Conservation (phyloP, 2,329 filamentous ascomycete genomes). For the Didymella pinodella region DNA sequence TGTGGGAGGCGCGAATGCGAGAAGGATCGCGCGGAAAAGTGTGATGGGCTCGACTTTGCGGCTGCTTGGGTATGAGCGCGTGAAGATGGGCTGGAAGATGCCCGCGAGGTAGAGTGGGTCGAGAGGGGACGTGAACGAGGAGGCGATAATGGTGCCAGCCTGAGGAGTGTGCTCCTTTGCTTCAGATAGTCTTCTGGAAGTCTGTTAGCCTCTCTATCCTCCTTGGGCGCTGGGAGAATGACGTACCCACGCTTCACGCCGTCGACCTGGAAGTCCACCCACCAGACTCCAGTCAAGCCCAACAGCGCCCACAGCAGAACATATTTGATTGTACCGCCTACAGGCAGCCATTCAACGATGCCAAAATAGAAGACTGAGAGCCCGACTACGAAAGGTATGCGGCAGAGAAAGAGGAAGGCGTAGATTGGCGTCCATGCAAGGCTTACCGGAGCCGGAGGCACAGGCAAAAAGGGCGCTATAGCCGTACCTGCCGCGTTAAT, state of each 20-base stretch:
- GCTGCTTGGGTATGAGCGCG: slow-evolving; percentile 78
- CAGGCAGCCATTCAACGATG: slow-evolving; percentile 81
- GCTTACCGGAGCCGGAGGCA: slow-evolving; percentile 69
- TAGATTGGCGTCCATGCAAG: slow-evolving; percentile 70
- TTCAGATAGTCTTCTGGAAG: slow-evolving; percentile 28
- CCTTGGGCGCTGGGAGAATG: background rate
- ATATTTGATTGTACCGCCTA: slow-evolving; percentile 75
- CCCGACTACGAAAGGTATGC: slow-evolving; percentile 77
- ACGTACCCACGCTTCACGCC: slow-evolving; percentile 87
- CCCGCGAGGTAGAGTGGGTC: slow-evolving; percentile 93
- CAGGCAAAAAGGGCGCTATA: slow-evolving; percentile 93
- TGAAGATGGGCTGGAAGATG: slow-evolving; percentile 96
- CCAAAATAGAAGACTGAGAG: slow-evolving; percentile 77
- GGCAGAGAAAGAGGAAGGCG: slow-evolving; percentile 77
- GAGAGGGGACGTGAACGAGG: slow-evolving; percentile 90
- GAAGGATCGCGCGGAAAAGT: slow-evolving; percentile 75
- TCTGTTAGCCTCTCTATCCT: slow-evolving; percentile 9
- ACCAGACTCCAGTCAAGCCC: slow-evolving; percentile 92
- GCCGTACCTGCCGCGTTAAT: slow-evolving; percentile 74
- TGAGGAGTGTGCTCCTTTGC: slow-evolving; percentile 72
- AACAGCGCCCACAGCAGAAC: slow-evolving; percentile 87
- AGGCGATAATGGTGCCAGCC: slow-evolving; percentile 82
- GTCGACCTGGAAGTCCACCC: slow-evolving; percentile 98
- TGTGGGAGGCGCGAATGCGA: slow-evolving; percentile 71
- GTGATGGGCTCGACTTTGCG: slow-evolving; percentile 78